phyloP scores from a whole-genome alignment of 1,139 yeast genomes.

The Hyphopichia fennica region DNA sequence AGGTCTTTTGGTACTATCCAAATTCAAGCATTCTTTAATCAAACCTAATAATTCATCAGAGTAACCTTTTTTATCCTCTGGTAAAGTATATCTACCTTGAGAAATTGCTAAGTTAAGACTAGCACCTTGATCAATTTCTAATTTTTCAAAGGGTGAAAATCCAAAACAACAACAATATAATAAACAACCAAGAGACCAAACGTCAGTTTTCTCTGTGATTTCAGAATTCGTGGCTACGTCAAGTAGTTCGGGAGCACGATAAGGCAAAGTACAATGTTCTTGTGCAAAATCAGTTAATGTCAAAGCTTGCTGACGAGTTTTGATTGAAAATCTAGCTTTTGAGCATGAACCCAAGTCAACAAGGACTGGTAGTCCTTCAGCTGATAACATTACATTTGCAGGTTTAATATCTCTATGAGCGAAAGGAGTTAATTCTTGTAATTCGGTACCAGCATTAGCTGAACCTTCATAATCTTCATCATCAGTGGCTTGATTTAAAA shows the following conservation, averaged over 20 bases:
- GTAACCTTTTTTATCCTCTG: slow-evolving; percentile 46
- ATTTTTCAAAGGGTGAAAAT: slow-evolving; percentile 82
- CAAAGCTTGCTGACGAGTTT: slow-evolving; percentile 68
- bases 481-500: slow-evolving; percentile 22
- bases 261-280: slow-evolving; percentile 85
- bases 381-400: slow-evolving; percentile 79
- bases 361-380: slow-evolving; percentile 73
- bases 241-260: slow-evolving; percentile 85
- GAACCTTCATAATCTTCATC: slow-evolving; percentile 30
- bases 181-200: slow-evolving; percentile 91
- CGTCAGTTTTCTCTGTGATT: slow-evolving; percentile 74
- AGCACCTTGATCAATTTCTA: slow-evolving; percentile 81
- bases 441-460: slow-evolving; percentile 39
- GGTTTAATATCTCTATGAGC: slow-evolving; percentile 91
- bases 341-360: slow-evolving; percentile 84
- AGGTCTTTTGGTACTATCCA: slow-evolving; percentile 65
- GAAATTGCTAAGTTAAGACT: slow-evolving; percentile 74
- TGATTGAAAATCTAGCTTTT: slow-evolving; percentile 56
- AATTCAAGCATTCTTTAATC: slow-evolving; percentile 58
- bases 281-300: slow-evolving; percentile 78
- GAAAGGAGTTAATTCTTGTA: slow-evolving; percentile 63
- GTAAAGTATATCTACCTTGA: slow-evolving; percentile 68
- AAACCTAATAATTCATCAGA: slow-evolving; percentile 55
- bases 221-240: slow-evolving; percentile 67
- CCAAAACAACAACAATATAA: slow-evolving; percentile 77